These are phyloP conservation scores for Bombardia bombarda DNA, from an alignment of 495 filamentous ascomycete species.

Conservation along the genomic window DNA sequence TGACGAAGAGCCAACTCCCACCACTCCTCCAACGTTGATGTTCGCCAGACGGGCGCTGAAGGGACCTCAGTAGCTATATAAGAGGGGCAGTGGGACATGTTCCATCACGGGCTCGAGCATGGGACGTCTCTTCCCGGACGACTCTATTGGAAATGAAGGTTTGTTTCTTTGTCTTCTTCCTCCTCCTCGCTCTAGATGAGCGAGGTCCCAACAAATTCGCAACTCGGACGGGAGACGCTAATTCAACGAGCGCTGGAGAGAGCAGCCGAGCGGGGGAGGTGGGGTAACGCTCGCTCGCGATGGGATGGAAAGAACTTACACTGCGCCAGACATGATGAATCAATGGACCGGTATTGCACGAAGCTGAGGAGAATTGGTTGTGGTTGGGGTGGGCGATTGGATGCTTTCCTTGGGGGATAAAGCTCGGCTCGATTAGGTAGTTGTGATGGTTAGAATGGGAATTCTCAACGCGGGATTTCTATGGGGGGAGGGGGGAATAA, in stretches of 20 bases:
- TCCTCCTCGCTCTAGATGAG: too few species aligned
- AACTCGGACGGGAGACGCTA: constrained; percentile 3
- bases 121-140: too few species aligned
- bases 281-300: constrained; percentile 8
- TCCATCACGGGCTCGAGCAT: too few species aligned
- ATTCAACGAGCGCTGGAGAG: constrained; percentile 2
- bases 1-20: constrained; percentile 27
- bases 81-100: too few species aligned
- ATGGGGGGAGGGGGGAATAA: constrained; percentile 13
- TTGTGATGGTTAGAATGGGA: constrained; percentile 6
- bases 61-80: constrained; percentile 42
- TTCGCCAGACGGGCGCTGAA: constrained; percentile 77
- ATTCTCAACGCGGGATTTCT: constrained; percentile 18
- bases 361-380: constrained; percentile 3
- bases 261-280: constrained; percentile 18
- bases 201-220: constrained; percentile 1
- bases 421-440: neutral
- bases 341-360: constrained; percentile 1
- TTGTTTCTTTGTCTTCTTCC: too few species aligned
- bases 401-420: constrained; percentile 7
- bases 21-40: constrained; percentile 63
- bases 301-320: constrained; percentile 33
- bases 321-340: constrained; percentile 43
- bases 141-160: too few species aligned
- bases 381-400: neutral